Percentiles rank a stretch among this genome's conserved stretches.
phyloP scores from a whole-genome alignment of 495 filamentous ascomycete species.

The Neurospora sp. region DNA sequence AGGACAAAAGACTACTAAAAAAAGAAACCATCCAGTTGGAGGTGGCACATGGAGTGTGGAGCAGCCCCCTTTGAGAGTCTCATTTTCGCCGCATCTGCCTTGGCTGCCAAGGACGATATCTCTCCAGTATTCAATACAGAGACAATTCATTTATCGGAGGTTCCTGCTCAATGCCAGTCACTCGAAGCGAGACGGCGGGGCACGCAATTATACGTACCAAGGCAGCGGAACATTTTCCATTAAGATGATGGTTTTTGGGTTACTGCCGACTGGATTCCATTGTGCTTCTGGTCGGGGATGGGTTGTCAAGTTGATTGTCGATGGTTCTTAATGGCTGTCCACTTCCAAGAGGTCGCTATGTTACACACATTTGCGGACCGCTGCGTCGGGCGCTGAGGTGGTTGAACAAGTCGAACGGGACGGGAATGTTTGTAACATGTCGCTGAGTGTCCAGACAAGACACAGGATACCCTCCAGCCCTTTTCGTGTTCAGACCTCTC shows the following conservation, averaged over 20 bases:
- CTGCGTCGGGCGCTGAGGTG: background rate
- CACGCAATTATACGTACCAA: background rate
- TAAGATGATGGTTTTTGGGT: background rate
- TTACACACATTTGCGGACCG: background rate
- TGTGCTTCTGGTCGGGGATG: background rate
- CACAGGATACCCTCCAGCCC: background rate
- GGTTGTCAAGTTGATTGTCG: background rate
- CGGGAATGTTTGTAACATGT: background rate
- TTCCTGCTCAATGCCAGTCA: background rate
- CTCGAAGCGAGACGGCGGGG: background rate
- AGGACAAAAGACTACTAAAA: constrained; percentile 7
- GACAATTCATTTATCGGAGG: background rate
- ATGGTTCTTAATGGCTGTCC: background rate
- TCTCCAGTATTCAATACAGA: background rate
- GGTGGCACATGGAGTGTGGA: background rate
- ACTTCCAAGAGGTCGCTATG: background rate
- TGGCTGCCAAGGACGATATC: background rate
- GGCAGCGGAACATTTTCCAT: background rate
- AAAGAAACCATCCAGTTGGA: constrained; percentile 5
- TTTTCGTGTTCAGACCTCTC: background rate
- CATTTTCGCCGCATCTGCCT: background rate
- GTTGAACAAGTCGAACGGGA: background rate
- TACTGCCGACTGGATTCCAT: background rate
- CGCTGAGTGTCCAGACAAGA: background rate
- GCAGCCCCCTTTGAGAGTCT: background rate